Percentiles rank a stretch among this genome's conserved stretches.
Evolutionary conservation across 345 rosid species (phyloP).

Genomic region (Eucalyptus polybractea): DNA sequence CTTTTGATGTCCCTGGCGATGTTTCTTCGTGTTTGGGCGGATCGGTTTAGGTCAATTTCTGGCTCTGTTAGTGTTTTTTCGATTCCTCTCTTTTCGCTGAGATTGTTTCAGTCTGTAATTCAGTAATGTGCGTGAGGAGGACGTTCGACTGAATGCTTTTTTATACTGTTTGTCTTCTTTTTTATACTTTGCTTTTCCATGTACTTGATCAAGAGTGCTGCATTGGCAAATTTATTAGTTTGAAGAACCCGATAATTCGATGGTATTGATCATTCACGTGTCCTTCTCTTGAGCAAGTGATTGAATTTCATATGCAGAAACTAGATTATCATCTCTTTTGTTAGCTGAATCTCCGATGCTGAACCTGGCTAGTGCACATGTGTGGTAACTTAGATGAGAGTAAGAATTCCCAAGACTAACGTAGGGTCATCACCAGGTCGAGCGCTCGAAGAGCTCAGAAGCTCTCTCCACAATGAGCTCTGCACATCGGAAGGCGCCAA

Average conservation of each 20-base stretch:
- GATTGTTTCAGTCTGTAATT: not conserved
- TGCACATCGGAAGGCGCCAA: conserved; percentile 84
- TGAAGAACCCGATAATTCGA: not conserved
- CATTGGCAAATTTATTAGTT: not conserved
- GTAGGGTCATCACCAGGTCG: conserved; percentile 14
- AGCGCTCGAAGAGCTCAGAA: conserved; percentile 82
- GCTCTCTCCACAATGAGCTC: conserved; percentile 72
- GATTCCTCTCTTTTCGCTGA: not conserved
- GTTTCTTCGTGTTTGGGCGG: not conserved
- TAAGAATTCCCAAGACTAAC: not conserved
- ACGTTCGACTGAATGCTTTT: not conserved
- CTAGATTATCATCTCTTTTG: not conserved
- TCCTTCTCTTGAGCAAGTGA: not conserved
- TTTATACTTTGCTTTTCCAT: not conserved
- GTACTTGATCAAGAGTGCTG: not conserved
- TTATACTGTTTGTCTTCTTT: not conserved
- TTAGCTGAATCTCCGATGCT: not conserved
- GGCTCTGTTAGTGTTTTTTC: not conserved
- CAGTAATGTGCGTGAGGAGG: not conserved
- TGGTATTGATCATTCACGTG: not conserved
- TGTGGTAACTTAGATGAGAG: not conserved
- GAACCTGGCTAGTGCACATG: not conserved
- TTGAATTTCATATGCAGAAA: not conserved
- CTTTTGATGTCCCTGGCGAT: not conserved
- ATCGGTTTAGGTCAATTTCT: not conserved